These are phyloP conservation scores for Debaryomyces tyrocola DNA, from an alignment of 805 yeast species.

Conservation along the genomic window DNA sequence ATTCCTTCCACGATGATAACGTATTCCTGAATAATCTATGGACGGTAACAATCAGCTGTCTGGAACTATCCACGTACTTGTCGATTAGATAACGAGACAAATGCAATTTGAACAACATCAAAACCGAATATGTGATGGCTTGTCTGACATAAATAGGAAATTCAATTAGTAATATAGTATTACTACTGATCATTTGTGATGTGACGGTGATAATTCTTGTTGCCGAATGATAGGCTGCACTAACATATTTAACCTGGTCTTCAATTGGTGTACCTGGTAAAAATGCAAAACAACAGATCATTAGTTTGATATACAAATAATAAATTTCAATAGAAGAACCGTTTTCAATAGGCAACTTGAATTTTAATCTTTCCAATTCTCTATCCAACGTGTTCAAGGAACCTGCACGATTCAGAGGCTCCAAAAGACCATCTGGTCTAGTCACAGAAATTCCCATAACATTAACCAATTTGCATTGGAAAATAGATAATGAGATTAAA, in stretches of 20 bases:
- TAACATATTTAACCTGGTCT: slow-evolving; percentile 82
- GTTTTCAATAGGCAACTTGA: slow-evolving; percentile 61
- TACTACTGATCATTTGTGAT: slow-evolving; percentile 58
- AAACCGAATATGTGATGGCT: slow-evolving; percentile 77
- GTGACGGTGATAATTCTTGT: slow-evolving; percentile 80
- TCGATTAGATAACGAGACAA: slow-evolving; percentile 71
- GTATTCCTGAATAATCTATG: slow-evolving; percentile 86
- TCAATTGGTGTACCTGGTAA: slow-evolving; percentile 86
- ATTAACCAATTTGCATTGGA: slow-evolving; percentile 79
- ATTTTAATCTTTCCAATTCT: slow-evolving; percentile 72
- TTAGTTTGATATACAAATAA: slow-evolving; percentile 72
- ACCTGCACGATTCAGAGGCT: slow-evolving; percentile 78
- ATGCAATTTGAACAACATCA: slow-evolving; percentile 77
- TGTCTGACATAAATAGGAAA: slow-evolving; percentile 86
- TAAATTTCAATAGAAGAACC: slow-evolving; percentile 74
- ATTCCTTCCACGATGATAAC: slow-evolving; percentile 86
- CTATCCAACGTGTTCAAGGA: slow-evolving; percentile 74
- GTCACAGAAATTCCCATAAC: slow-evolving; percentile 86
- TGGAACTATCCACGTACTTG: slow-evolving; percentile 79
- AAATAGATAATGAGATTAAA: slow-evolving; percentile 69
- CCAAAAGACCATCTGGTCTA: slow-evolving; percentile 86
- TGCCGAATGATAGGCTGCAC: slow-evolving; percentile 75
- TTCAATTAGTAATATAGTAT: slow-evolving; percentile 70
- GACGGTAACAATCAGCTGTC: slow-evolving; percentile 91
- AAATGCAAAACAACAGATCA: slow-evolving; percentile 87